Evolutionary conservation across 2,329 filamentous ascomycete genomes (phyloP), one percentile per base, ranked within the genome.

Genomic region (Sordariomycetes sp.): DNA sequence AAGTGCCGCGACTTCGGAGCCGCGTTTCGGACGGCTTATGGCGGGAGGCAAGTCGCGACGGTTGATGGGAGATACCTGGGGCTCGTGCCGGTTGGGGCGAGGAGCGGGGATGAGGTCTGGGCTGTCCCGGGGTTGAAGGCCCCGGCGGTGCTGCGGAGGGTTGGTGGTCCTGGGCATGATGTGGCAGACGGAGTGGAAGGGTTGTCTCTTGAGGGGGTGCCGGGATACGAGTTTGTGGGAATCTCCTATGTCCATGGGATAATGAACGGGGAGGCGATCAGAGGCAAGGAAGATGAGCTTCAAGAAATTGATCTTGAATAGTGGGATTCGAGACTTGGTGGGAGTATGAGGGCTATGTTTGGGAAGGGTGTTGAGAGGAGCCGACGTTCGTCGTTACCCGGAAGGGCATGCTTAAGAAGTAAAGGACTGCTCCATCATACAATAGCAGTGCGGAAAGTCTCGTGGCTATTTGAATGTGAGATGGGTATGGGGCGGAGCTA

Each of bases 101-200:
- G 46, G 48, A 50, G 43, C 6, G 60, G 58, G 32, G 62, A 68
- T 60, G 65, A 68, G 61, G 61, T 66, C 22, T 62, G 62, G 62
- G 59, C 64, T 34, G 24, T 67, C 28, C 60, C 65, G 11, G 64
- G 65, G 22, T 43, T 66, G 55, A 60, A 60, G 14, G 58, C 60
- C 7, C 64, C 62, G 7, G 63, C 60, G 10, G 59, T 66, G 7
- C 53, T 65, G n/a, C 46, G 46, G 20, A 24, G n/a, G 46, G 20
- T 50, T 12, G 46, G 22, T 22, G 46, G 3, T 24, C n/a, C 5
- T 12, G 5, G 11, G 8, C 57, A 61, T 14, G 51, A 34, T 50
- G n/a, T 50, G 2, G 20, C 20, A n/a, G 46, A 50, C 1, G 7
- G 10, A 6, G 22, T 50, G 46, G 25, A 52, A n/a, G 16, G 55